Evolutionary conservation across 805 yeast species (phyloP).

Genomic region (Wickerhamomyces strasburgensis): DNA sequence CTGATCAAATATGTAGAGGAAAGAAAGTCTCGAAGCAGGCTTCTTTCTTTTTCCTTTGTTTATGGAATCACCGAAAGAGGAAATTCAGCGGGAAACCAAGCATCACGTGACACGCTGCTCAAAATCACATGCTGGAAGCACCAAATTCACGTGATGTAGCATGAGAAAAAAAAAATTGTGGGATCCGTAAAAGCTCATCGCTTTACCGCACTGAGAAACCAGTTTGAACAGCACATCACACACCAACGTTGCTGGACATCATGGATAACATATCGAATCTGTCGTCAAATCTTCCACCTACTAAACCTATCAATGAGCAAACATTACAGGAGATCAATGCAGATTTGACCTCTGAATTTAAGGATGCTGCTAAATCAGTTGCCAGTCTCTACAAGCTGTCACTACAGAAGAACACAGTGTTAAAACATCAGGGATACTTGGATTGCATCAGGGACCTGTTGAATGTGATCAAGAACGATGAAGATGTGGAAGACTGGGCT

Average conservation of each 20-base stretch:
- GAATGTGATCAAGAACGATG: constrained; percentile 31
- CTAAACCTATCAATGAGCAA: constrained; percentile 42
- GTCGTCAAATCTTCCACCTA: constrained; percentile 49
- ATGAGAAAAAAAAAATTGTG: too few relatives aligned
- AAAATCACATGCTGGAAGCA: neutral
- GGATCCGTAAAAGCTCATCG: too few relatives aligned
- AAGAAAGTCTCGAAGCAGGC: too few relatives aligned
- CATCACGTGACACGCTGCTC: too few relatives aligned
- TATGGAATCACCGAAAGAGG: neutral
- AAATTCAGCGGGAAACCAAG: neutral
- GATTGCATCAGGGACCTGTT: constrained; percentile 57
- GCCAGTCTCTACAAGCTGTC: constrained; percentile 60
- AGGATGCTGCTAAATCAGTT: constrained; percentile 66
- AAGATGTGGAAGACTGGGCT: constrained; percentile 50
- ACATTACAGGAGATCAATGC: constrained; percentile 42
- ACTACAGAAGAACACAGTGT: constrained; percentile 40
- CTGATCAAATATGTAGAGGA: too few relatives aligned
- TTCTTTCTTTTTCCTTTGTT: neutral
- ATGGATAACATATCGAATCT: constrained; percentile 59
- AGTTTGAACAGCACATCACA: neutral
- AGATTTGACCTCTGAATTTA: constrained; percentile 60
- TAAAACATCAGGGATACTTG: constrained; percentile 53
- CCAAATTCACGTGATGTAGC: neutral
- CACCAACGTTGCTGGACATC: neutral
- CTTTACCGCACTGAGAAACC: too few relatives aligned